Evolutionary conservation across 2,329 filamentous ascomycete genomes (phyloP).

Genomic region (Microcyclospora tardicrescens): DNA sequence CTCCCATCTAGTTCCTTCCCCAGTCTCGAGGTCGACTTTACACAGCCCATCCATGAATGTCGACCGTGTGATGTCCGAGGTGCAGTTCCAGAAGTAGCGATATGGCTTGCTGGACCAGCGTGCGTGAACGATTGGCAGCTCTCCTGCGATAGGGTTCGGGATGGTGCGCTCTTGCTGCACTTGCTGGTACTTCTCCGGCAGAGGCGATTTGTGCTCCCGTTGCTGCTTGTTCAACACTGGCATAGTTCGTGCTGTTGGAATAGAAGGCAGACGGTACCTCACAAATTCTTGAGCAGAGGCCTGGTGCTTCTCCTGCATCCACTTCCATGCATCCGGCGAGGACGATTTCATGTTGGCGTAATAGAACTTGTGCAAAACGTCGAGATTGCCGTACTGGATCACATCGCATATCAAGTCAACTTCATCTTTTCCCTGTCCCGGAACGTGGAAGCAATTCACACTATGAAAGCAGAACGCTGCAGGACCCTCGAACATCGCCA

Average conservation of each 20-base stretch:
- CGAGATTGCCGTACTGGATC: constrained; percentile 48
- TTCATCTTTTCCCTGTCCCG: constrained; percentile 50
- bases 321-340: background rate
- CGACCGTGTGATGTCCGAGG: constrained; percentile 44
- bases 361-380: constrained; percentile 55
- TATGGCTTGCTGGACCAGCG: constrained; percentile 38
- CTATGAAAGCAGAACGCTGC: constrained; percentile 70
- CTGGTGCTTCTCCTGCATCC: background rate
- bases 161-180: background rate
- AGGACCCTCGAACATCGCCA: constrained; percentile 50
- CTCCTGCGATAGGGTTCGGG: constrained; percentile 30
- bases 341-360: constrained; percentile 52
- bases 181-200: background rate
- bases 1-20: constrained; percentile 44
- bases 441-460: constrained; percentile 40
- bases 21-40: constrained; percentile 50
- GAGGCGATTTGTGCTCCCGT: background rate
- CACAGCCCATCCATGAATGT: constrained; percentile 49
- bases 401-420: constrained; percentile 53
- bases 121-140: constrained; percentile 56
- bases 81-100: constrained; percentile 46
- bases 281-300: constrained; percentile 1
- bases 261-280: constrained; percentile 3
- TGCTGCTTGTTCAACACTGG: background rate
- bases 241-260: too few species aligned